Percentiles rank a stretch among this genome's conserved stretches.
phyloP scores from a whole-genome alignment of 805 yeast species.

The Saccharomycopsis sp. region DNA sequence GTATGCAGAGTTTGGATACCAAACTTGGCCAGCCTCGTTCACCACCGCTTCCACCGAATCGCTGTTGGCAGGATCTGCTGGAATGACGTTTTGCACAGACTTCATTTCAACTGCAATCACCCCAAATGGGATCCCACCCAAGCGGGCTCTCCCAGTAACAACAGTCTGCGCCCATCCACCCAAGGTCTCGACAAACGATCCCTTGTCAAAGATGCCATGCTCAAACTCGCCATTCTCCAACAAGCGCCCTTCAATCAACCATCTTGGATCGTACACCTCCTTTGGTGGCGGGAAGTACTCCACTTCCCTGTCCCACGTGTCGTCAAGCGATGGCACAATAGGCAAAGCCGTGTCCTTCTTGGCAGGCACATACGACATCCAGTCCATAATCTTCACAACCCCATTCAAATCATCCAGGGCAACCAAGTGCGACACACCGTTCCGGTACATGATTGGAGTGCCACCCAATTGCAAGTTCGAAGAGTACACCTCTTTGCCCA shows the following conservation, averaged over 20 bases:
- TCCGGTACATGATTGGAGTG: conserved; percentile 95
- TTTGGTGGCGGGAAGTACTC: conserved; percentile 66
- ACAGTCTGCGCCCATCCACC: conserved; percentile 99
- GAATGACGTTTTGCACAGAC: conserved; percentile 77
- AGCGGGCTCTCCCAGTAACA: conserved; percentile 96
- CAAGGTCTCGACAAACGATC: conserved; percentile 90
- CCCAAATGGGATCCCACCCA: conserved; percentile 99
- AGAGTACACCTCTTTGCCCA: conserved; percentile 95
- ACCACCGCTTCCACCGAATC: conserved; percentile 78
- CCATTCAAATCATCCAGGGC: conserved; percentile 97
- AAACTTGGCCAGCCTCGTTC: conserved; percentile 98
- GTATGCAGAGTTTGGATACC: conserved; percentile 99
- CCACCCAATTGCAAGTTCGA: conserved; percentile 98
- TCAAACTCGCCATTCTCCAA: conserved; percentile 64
- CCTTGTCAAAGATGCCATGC: conserved; percentile 84
- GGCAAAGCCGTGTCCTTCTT: conserved; percentile 87
- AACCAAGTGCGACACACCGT: conserved; percentile 97
- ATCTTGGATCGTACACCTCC: conserved; percentile 82
- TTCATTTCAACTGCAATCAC: conserved; percentile 94
- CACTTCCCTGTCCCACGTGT: conserved; percentile 86
- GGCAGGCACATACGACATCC: conserved; percentile 94
- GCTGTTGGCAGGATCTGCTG: conserved; percentile 99
- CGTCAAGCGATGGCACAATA: conserved; percentile 56
- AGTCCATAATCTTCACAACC: conserved; percentile 85
- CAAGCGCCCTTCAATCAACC: conserved; percentile 84